Evolutionary conservation across 2,329 filamentous ascomycete species (phyloP), one percentile per base, ranked within the genome.

Genomic region (Clathrospora elynae): DNA sequence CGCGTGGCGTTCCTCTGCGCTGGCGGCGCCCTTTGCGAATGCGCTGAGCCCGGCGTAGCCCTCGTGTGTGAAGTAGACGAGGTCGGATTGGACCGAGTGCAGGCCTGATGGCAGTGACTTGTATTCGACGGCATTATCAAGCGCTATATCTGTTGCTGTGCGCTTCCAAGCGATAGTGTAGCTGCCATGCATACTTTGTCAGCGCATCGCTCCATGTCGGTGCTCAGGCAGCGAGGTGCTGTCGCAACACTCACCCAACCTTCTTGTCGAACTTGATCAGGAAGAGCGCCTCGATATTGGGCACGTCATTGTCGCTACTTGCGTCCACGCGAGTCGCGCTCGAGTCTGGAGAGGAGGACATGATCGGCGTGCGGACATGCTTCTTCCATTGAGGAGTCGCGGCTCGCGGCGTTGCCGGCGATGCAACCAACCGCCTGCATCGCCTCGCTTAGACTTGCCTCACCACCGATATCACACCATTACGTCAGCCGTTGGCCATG

Each of bases 61-160:
- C 33, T 82, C 85, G 64, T 97, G 90, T 29, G 95, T 85, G 69
- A 97, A 99, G 75, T 97, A 99, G 71, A 87, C 77, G 36, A 97
- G 77, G 70, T 99, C 93, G 55, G 91, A 84, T 20, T 85, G 78
- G 13, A 97, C 89, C 43, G 89, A 87, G 72, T 99, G 93, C 35
- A 96, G 73, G 16, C 93, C 93, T 0, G 92, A 97, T 2, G 93
- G 93, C 32, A 99, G 79, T 49, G 90, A 95, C 73, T 96, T 97
- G 80, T 90, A 99, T 73, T 99, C 93, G 62, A 96, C 90, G 16
- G 87, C 84, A 41, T 90, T 90, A 57, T 95, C 88, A 34, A 97
- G 80, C 71, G 81, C 78, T 73, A 92, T 79, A 34, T 82, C 84
- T 10, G 83, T 77, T 1, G 83, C 73, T 9, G 86, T 82, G 55